These are phyloP conservation scores for Mycena leptocephala DNA, from an alignment of 768 basidiomycete species.

Conservation along the genomic window DNA sequence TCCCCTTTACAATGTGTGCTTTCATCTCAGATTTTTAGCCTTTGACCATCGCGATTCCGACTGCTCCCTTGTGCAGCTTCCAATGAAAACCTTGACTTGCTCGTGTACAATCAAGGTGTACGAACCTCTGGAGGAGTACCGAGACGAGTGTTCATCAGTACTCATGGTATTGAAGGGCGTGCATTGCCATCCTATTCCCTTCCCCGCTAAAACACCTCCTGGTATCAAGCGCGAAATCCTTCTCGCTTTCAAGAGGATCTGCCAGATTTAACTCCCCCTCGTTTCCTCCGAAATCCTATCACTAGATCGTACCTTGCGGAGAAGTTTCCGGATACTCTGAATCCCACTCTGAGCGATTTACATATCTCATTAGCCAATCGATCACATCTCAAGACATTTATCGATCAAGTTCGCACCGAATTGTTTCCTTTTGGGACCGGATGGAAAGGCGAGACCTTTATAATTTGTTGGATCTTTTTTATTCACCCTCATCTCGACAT, in stretches of 20 bases:
- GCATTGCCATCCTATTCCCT: conserved; percentile 42
- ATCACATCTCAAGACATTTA: conserved; percentile 21
- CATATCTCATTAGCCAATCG: conserved; percentile 28
- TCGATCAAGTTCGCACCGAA: background rate
- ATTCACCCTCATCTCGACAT: background rate
- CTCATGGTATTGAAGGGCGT: conserved; percentile 30
- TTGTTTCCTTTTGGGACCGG: conserved; percentile 21
- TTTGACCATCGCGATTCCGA: background rate
- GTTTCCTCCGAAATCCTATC: conserved; percentile 19
- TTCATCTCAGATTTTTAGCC: background rate
- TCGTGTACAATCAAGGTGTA: background rate
- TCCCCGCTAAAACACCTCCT: conserved; percentile 38
- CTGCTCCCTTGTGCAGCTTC: background rate
- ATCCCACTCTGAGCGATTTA: conserved; percentile 19
- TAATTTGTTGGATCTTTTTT: background rate
- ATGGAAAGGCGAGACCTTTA: conserved; percentile 8
- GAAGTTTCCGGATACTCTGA: background rate
- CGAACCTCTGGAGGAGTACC: conserved; percentile 13
- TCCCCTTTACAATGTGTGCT: background rate
- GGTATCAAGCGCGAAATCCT: conserved; percentile 19
- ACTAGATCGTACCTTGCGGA: background rate
- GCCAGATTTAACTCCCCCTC: conserved; percentile 26
- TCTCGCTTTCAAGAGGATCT: conserved; percentile 10
- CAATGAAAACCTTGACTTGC: background rate
- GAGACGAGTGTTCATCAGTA: conserved; percentile 23